Evolutionary conservation across 169 alveolate genomes (phyloP).

Genomic region (Cryptosporidium parvum): DNA sequence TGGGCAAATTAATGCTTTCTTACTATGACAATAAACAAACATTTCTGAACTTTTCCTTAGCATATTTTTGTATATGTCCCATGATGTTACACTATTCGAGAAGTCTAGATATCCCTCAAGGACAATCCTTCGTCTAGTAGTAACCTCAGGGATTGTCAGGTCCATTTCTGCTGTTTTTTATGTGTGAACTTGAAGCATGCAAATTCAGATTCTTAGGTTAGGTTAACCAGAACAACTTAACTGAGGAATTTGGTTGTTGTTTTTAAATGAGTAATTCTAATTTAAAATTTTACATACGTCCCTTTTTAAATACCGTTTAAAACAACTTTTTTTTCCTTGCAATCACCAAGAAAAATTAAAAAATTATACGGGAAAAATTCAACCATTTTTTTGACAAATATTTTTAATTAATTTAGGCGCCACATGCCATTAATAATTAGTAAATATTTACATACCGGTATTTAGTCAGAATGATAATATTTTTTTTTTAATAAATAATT

Average conservation of each 20-base stretch:
- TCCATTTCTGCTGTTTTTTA: constrained; percentile 4
- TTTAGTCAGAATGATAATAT: not conserved
- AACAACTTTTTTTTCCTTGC: no score
- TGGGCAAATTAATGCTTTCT: constrained; percentile 63
- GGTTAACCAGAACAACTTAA: not conserved
- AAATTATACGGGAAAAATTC: no score
- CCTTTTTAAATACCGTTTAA: not conserved
- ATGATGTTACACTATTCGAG: constrained; percentile 53
- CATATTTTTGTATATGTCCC: constrained; percentile 66
- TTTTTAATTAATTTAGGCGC: not conserved
- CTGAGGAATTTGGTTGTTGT: not conserved
- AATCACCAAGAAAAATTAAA: no score
- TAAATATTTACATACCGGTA: constrained; percentile 12
- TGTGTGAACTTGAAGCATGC: not conserved
- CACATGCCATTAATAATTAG: not conserved
- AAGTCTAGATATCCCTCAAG: constrained; percentile 62
- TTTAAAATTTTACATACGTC: not conserved
- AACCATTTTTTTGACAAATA: not conserved
- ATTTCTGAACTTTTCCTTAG: constrained; percentile 69
- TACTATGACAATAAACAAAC: constrained; percentile 67
- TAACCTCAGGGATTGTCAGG: constrained; percentile 27
- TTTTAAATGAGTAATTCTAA: no score
- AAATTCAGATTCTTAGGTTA: not conserved
- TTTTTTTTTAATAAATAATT: no score
- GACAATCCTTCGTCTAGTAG: constrained; percentile 37